These are phyloP conservation scores for Pyronema omphalodes DNA, from an alignment of 495 filamentous ascomycete genomes.

Conservation along the genomic window DNA sequence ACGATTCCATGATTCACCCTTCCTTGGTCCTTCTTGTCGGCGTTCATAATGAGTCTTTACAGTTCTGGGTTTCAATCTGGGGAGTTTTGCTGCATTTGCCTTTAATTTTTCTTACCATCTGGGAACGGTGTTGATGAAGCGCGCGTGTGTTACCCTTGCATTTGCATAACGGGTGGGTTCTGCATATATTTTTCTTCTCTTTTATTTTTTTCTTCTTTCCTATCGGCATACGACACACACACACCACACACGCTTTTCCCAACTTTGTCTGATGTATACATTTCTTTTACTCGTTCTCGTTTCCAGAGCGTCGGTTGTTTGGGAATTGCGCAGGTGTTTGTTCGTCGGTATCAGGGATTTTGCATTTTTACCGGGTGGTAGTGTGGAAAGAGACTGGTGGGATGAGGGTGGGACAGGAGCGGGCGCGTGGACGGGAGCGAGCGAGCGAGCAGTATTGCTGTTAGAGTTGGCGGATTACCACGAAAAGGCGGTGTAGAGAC, in stretches of 20 bases:
- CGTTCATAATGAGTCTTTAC: slow-evolving; percentile 7
- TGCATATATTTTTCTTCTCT: neutral
- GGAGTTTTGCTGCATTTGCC: neutral
- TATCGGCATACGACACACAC: neutral
- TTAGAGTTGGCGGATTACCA: too few relatives aligned
- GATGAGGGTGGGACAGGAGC: too few relatives aligned
- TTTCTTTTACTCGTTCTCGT: neutral
- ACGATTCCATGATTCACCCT: slow-evolving; percentile 2
- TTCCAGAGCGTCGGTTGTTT: neutral
- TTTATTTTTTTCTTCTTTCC: neutral
- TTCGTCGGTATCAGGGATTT: too few relatives aligned
- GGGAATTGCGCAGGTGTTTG: too few relatives aligned
- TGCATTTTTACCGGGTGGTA: too few relatives aligned
- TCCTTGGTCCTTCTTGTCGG: neutral
- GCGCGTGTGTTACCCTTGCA: neutral
- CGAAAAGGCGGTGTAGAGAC: too few relatives aligned
- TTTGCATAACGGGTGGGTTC: neutral
- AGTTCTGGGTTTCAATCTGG: neutral
- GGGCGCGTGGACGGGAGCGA: too few relatives aligned
- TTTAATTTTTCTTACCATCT: neutral
- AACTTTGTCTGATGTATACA: neutral
- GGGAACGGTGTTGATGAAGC: neutral
- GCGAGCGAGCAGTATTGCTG: too few relatives aligned
- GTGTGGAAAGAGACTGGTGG: too few relatives aligned
- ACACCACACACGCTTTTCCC: neutral